These are phyloP conservation scores for Cystobasidium slooffiae DNA, from an alignment of 1,284 basidiomycete species.

Conservation along the genomic window DNA sequence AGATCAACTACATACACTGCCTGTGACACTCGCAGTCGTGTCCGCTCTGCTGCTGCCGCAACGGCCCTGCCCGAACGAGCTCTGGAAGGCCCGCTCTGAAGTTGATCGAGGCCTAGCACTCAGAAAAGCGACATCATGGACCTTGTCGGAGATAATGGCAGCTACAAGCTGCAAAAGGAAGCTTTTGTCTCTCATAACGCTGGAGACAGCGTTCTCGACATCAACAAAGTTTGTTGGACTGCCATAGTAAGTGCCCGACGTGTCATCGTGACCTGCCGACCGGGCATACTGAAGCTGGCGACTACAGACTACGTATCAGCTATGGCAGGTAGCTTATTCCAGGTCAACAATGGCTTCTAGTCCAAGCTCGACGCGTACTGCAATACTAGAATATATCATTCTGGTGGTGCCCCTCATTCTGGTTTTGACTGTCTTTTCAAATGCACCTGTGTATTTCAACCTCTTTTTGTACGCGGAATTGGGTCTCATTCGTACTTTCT, in stretches of 20 bases:
- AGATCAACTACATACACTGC: too few species aligned
- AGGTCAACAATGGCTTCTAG: background rate
- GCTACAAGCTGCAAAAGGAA: constrained; percentile 84
- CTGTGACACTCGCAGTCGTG: too few species aligned
- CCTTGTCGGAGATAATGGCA: background rate
- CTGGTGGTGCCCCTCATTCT: constrained; percentile 77
- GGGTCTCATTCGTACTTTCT: background rate
- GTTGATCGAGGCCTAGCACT: too few species aligned
- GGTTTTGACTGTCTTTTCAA: constrained; percentile 75
- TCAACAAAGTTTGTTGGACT: constrained; percentile 74
- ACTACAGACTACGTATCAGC: constrained; percentile 19
- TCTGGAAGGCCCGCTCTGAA: too few species aligned
- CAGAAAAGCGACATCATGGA: background rate
- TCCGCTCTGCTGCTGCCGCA: too few species aligned
- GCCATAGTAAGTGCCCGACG: constrained; percentile 67
- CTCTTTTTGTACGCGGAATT: constrained; percentile 57
- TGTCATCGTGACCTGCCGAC: background rate
- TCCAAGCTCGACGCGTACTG: background rate
- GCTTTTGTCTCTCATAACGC: constrained; percentile 79
- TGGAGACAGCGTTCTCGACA: constrained; percentile 74
- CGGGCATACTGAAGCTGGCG: constrained; percentile 26
- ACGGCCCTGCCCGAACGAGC: too few species aligned
- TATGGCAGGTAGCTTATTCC: constrained; percentile 47
- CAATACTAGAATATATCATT: constrained; percentile 65
- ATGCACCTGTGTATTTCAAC: constrained; percentile 65